phyloP scores from a whole-genome alignment of 2,329 filamentous ascomycete species.

The Hawksworthiomyces lignivorus region DNA sequence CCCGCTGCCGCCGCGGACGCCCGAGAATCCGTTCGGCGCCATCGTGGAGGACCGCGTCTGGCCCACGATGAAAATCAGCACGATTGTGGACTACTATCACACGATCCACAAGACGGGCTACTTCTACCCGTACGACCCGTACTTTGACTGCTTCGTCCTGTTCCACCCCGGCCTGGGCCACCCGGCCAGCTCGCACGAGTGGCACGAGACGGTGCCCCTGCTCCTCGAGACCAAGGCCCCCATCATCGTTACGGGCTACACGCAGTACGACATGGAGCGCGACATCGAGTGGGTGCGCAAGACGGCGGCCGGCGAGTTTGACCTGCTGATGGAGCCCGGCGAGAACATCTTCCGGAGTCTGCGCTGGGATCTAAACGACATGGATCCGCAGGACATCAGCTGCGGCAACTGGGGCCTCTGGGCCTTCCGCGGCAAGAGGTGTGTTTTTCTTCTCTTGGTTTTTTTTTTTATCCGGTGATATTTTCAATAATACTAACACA shows the following conservation, averaged over 20 bases:
- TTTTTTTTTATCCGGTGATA: background rate
- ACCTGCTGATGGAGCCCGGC: slow-evolving; percentile 82
- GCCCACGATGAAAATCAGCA: slow-evolving; percentile 89
- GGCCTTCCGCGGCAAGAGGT: slow-evolving; percentile 97
- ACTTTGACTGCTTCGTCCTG: slow-evolving; percentile 94
- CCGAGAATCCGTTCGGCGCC: slow-evolving; percentile 86
- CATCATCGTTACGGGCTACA: slow-evolving; percentile 92
- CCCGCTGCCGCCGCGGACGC: slow-evolving; percentile 77
- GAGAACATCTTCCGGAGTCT: slow-evolving; percentile 92
- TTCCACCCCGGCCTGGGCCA: slow-evolving; percentile 97
- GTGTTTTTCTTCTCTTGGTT: slow-evolving; percentile 26
- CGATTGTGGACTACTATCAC: slow-evolving; percentile 97
- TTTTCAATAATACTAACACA: background rate
- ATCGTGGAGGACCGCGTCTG: slow-evolving; percentile 86
- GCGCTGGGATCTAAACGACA: slow-evolving; percentile 93
- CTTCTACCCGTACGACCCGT: slow-evolving; percentile 93
- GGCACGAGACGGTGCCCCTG: slow-evolving; percentile 82
- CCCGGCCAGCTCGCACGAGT: slow-evolving; percentile 86
- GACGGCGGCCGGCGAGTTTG: slow-evolving; percentile 82
- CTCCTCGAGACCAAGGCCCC: slow-evolving; percentile 93
- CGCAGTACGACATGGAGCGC: slow-evolving; percentile 86
- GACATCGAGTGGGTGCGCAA: slow-evolving; percentile 87
- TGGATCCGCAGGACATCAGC: slow-evolving; percentile 87
- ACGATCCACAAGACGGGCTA: slow-evolving; percentile 85
- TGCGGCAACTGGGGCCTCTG: slow-evolving; percentile 97